Conservation (phyloP, 768 basidiomycete genomes). For the Podaxis sp. region DNA sequence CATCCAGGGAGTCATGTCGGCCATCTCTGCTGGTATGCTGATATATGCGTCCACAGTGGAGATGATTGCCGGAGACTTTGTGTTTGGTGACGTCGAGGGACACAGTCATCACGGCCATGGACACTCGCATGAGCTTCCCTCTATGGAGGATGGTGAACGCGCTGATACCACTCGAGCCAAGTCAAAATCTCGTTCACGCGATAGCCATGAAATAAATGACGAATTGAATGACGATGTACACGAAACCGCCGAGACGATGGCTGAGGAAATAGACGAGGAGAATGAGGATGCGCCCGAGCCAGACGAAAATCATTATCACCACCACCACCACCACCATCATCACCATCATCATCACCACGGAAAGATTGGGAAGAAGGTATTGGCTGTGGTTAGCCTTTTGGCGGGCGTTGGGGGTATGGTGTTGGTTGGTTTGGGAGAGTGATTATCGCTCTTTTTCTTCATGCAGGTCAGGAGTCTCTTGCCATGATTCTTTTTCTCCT, state of each 20-base stretch:
- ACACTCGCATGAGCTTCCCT: slow-evolving; percentile 10
- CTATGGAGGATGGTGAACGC: neutral
- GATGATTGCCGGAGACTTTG: slow-evolving; percentile 86
- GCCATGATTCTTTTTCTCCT: neutral
- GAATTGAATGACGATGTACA: neutral
- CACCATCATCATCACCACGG: slow-evolving; percentile 23
- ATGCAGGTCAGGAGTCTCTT: neutral
- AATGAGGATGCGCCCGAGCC: neutral
- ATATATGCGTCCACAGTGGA: slow-evolving; percentile 83
- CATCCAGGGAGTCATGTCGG: slow-evolving; percentile 73
- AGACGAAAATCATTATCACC: slow-evolving; percentile 18
- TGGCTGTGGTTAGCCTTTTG: slow-evolving; percentile 60
- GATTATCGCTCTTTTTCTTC: neutral
- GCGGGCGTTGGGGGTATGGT: slow-evolving; percentile 66
- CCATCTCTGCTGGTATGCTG: slow-evolving; percentile 81
- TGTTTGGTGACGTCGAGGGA: slow-evolving; percentile 60
- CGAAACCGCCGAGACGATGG: neutral
- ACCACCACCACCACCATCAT: neutral
- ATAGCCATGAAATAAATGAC: neutral
- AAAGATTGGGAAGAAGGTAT: slow-evolving; percentile 36
- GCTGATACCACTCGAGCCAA: neutral
- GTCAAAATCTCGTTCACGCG: neutral
- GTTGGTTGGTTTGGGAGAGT: slow-evolving; percentile 50
- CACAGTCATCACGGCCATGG: slow-evolving; percentile 28
- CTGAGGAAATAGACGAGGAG: slow-evolving; percentile 14